These are phyloP conservation scores for Micractinium sp. DNA, from an alignment of 139 green algal genomes.

Conservation along the genomic window DNA sequence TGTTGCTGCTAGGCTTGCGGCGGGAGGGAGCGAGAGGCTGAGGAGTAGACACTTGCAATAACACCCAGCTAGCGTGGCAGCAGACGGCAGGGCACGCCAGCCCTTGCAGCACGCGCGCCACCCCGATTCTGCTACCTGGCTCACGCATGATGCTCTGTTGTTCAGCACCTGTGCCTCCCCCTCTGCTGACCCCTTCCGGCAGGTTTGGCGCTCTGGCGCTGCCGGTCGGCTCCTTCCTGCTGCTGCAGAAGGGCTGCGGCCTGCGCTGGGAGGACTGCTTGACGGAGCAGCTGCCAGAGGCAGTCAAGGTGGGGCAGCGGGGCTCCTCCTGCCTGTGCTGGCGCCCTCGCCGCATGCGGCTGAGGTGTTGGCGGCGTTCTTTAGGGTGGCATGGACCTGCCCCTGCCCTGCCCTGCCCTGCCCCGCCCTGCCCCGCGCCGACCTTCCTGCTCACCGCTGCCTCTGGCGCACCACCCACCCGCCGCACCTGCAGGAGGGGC, in stretches of 20 bases:
- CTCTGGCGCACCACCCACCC: not conserved
- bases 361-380: not conserved
- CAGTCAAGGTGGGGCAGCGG: constrained; percentile 32
- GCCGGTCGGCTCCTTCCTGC: constrained; percentile 40
- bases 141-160: not conserved
- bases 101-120: not conserved
- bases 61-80: too few relatives aligned
- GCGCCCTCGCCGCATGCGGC: not conserved
- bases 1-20: too few relatives aligned
- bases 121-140: too few relatives aligned
- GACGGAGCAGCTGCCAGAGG: constrained; percentile 19
- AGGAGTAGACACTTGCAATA: too few relatives aligned
- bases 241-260: constrained; percentile 9
- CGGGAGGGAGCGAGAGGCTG: too few relatives aligned
- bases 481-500: constrained; percentile 29
- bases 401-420: not conserved
- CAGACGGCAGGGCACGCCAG: too few relatives aligned
- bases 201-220: constrained; percentile 49
- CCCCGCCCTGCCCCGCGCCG: not conserved
- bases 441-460: too few relatives aligned
- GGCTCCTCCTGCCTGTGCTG: too few relatives aligned
- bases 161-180: not conserved
- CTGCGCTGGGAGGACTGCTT: constrained; percentile 37
- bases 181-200: not conserved
- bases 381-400: not conserved